Evolutionary conservation across 164 flowering plant genomes (phyloP).

Genomic region (Annona squamosa): DNA sequence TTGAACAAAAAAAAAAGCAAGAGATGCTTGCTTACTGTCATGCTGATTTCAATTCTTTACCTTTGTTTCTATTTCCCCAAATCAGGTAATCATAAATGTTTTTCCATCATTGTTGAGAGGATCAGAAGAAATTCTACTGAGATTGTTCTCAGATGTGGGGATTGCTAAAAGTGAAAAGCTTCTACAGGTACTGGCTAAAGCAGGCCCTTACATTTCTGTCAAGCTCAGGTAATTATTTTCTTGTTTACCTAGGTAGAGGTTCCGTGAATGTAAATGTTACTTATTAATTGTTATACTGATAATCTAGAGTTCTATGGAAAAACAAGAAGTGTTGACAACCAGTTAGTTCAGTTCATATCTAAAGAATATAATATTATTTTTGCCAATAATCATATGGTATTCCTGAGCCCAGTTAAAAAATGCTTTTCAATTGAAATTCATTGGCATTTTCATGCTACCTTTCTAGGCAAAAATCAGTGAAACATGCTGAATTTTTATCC

Average conservation of each 20-base stretch:
- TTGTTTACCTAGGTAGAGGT: neutral
- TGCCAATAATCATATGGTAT: neutral
- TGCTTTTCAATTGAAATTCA: neutral
- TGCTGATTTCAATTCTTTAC: neutral
- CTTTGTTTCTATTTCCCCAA: neutral
- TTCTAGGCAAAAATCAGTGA: neutral
- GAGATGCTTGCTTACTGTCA: too few species aligned
- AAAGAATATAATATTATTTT: neutral
- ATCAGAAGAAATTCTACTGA: slow-evolving; percentile 46
- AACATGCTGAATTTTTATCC: neutral
- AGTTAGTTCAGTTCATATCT: neutral
- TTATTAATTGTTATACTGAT: neutral
- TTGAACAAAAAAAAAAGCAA: too few species aligned
- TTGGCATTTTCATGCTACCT: neutral
- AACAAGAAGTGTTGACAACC: neutral
- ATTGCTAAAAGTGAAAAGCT: slow-evolving; percentile 37
- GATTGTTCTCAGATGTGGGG: slow-evolving; percentile 34
- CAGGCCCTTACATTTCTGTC: slow-evolving; percentile 45
- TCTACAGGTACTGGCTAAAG: slow-evolving; percentile 56
- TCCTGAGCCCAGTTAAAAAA: neutral
- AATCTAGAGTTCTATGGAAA: neutral
- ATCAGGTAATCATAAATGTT: slow-evolving; percentile 45
- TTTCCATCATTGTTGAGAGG: slow-evolving; percentile 71
- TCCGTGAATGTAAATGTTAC: neutral
- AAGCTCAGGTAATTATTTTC: slow-evolving; percentile 45